Evolutionary conservation across 305 asterid species (phyloP), one percentile per base, ranked within the genome.

Genomic region (Fraxinus baroniana): DNA sequence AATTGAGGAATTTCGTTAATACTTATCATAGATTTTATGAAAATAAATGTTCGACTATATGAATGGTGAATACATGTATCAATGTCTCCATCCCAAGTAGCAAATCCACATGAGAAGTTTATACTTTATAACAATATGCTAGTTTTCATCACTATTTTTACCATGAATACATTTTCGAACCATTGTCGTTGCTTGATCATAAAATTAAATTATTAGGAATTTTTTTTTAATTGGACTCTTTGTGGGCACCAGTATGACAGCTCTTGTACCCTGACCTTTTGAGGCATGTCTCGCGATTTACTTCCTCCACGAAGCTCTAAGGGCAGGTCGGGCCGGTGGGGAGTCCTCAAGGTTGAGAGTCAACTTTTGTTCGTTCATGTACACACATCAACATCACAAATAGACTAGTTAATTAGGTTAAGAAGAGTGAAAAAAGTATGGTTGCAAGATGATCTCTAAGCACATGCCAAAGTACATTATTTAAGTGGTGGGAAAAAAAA

Each of bases 61-160:
- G 79, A 78, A 55, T 77, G 78, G 83, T 87, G 78, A 77, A 24
- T 64, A 52, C 83, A 30, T 79, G 35, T 4, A 64, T 24, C 18
- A 26, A 22, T 89, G 91, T 89, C 93, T 12, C 78, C 88, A 82
- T 87, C 92, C 85, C 83, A 57, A 8, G n/a, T 81, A 82, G 80
- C 90, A 86, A 90, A 81, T 76, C 77, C 80, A 84, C 83, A 64
- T 71, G 80, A 79, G 26, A 83, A 57, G 41, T 78, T 30, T 74
- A 10, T 73, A 57, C 35, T 78, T 30, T 74, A 10, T 73, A 68
- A 33, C 73, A 15, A 46, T 46, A 13, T 46, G 57, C 57, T 46
- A 3, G 18, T 4, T 46, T 46, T 46, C 57, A 15, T 46, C 57
- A 0, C 18, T 46, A 13, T 46, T 15, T 46, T 46, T 46, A 44